Evolutionary conservation across 371 early-diverging fungal species (phyloP).

Genomic region (Lichtheimia ramosa): DNA sequence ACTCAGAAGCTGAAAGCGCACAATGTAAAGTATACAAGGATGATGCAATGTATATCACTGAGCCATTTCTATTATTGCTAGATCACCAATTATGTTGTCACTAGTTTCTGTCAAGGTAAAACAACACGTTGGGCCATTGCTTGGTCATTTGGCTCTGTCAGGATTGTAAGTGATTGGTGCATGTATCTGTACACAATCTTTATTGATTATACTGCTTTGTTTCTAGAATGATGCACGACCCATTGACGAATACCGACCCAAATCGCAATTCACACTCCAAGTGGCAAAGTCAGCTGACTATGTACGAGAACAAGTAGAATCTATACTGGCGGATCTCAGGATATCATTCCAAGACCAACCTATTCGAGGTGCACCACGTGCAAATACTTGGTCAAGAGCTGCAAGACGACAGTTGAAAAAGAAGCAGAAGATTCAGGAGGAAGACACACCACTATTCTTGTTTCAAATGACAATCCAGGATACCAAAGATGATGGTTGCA

Average conservation of each 20-base stretch:
- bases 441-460: constrained; percentile 18
- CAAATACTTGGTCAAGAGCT: constrained; percentile 56
- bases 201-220: background rate
- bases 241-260: constrained; percentile 30
- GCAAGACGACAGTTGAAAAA: constrained; percentile 35
- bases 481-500: background rate
- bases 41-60: background rate
- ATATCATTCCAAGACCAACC: constrained; percentile 11
- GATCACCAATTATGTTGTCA: constrained; percentile 47
- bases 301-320: constrained; percentile 10
- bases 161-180: constrained; percentile 19
- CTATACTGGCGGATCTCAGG: constrained; percentile 34
- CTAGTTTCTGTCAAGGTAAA: constrained; percentile 56
- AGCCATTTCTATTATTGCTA: background rate
- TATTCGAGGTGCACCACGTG: constrained; percentile 16
- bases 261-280: constrained; percentile 23
- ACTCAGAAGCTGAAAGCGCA: constrained; percentile 29
- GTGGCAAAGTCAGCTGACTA: constrained; percentile 10
- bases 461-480: constrained; percentile 20
- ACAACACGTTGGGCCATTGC: constrained; percentile 69
- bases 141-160: constrained; percentile 56
- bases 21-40: constrained; percentile 20
- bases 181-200: background rate
- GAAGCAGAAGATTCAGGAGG: constrained; percentile 19
- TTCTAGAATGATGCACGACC: constrained; percentile 11